Base-by-base conservation (phyloP, 441 rosid species). In the Hura crepitans region DNA sequence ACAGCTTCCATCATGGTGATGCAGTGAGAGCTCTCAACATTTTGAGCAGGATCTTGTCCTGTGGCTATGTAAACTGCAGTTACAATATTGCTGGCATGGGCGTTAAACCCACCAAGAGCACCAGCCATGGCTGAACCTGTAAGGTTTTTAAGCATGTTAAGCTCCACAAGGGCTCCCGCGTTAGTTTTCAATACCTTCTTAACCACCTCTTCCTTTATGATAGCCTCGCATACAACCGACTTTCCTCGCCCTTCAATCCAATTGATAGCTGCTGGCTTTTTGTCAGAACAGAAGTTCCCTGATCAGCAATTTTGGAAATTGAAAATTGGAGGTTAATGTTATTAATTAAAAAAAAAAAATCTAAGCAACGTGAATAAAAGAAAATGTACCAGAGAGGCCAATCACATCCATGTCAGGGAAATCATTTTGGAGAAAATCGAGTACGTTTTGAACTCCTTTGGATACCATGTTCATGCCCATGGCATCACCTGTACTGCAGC, bases 221-320 rank as follows among this genome's bases (percentile, higher is more conserved):
- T 50, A 6, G 55, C 55, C 22, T 50, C 55, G 22, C 55, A 50
- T n/a, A 50, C 55, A 6, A 50, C 55, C 2, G 55, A 50, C 11
- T 50, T 50, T 50, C 55, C 55, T 7, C 55, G 55, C 55, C 55
- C 55, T 50, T 50, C 55, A n/a, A 50, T 50, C 55, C 55, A 50
- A 25, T 50, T 50, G 9, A 50, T 11, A 7, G 55, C 55, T n/a
- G 55, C 55, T 50, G 55, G 11, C 6, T 50, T 50, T 25, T 50
- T 50, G 25, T 50, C 55, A 7, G 55, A 50, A n/a, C 55, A 50
- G 10, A 50, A n/a, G 55, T 50, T 50, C 20, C 55, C 55, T 50
- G 25, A 6, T 7, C 22, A 50, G n/a, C n/a, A n/a, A n/a, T 35
- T 35, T 35, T 35, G 1, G 6, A 35, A 1, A n/a, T n/a, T n/a